Conservation (phyloP, 2,329 filamentous ascomycete species). For the Colletotrichum viniferum region DNA sequence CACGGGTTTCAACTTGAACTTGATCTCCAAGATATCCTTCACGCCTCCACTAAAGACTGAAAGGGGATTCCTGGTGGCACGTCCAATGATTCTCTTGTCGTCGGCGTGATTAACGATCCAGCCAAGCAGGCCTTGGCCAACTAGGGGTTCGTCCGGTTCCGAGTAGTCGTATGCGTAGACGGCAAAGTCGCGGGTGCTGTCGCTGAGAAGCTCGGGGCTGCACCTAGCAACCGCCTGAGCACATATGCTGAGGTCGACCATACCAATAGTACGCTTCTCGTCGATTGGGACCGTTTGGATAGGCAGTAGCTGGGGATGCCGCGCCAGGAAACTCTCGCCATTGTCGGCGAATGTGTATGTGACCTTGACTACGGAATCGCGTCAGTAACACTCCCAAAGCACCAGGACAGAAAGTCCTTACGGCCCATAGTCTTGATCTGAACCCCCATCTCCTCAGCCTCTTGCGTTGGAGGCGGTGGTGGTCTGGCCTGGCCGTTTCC, state of each 20-base stretch:
- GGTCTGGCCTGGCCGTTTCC: slow-evolving; percentile 26
- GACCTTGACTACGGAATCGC: slow-evolving; percentile 75
- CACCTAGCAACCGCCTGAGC: slow-evolving; percentile 77
- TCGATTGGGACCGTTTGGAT: slow-evolving; percentile 84
- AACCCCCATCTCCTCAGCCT: slow-evolving; percentile 52
- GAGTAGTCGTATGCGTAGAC: slow-evolving; percentile 97
- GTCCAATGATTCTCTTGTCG: slow-evolving; percentile 78
- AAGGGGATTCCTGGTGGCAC: slow-evolving; percentile 84
- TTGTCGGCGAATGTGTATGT: slow-evolving; percentile 95
- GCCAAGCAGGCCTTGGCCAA: slow-evolving; percentile 95
- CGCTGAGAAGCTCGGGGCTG: slow-evolving; percentile 85
- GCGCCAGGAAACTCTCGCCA: slow-evolving; percentile 85
- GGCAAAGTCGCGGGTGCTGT: slow-evolving; percentile 82
- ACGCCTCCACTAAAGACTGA: slow-evolving; percentile 83
- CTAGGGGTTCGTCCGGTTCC: slow-evolving; percentile 89
- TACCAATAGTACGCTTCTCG: slow-evolving; percentile 79
- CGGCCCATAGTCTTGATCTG: slow-evolving; percentile 70
- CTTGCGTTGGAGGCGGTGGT: slow-evolving; percentile 25
- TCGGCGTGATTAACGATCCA: slow-evolving; percentile 61
- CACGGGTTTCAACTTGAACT: slow-evolving; percentile 76
- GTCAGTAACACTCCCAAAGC: neutral
- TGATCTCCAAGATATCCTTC: slow-evolving; percentile 91
- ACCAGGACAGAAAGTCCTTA: slow-evolving; percentile 45
- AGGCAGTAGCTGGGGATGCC: slow-evolving; percentile 78
- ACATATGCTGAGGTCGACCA: slow-evolving; percentile 86